Evolutionary conservation across 2,329 filamentous ascomycete genomes (phyloP).

Genomic region (Fusarium tricinctum): DNA sequence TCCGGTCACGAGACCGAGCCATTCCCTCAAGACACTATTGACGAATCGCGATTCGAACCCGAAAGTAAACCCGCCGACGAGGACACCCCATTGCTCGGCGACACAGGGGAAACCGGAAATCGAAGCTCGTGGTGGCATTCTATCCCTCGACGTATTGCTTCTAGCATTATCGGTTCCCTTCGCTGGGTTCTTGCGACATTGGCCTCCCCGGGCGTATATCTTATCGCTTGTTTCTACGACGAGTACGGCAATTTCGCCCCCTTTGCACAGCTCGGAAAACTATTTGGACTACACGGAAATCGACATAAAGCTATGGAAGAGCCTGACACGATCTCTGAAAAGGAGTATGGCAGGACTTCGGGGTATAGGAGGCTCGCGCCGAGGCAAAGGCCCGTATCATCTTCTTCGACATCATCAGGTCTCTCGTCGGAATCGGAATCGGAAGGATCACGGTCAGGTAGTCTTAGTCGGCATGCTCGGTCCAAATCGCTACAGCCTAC

Average conservation of each 20-base stretch:
- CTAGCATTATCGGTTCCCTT: constrained; percentile 80
- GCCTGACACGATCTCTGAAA: constrained; percentile 46
- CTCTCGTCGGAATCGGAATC: constrained; percentile 80
- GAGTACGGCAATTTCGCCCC: constrained; percentile 83
- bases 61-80: constrained; percentile 71
- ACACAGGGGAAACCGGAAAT: constrained; percentile 54
- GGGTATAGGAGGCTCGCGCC: constrained; percentile 50
- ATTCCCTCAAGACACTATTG: constrained; percentile 55
- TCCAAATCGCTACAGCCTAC: constrained; percentile 71
- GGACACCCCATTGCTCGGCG: constrained; percentile 72
- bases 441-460: constrained; percentile 59
- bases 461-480: constrained; percentile 65
- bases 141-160: constrained; percentile 78
- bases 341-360: constrained; percentile 49
- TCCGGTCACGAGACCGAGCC: constrained; percentile 54
- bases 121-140: constrained; percentile 65
- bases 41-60: constrained; percentile 56
- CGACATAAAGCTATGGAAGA: constrained; percentile 60
- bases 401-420: constrained; percentile 70
- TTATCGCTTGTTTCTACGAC: constrained; percentile 87
- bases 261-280: constrained; percentile 77
- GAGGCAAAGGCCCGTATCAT: constrained; percentile 50
- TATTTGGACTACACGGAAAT: constrained; percentile 66
- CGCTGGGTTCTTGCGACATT: constrained; percentile 84
- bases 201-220: constrained; percentile 82